A percentile compares a stretch with the other conserved stretches of the same genome.
Evolutionary conservation across 2,329 filamentous ascomycete species (phyloP).

Genomic region (Aspergillus sp.): DNA sequence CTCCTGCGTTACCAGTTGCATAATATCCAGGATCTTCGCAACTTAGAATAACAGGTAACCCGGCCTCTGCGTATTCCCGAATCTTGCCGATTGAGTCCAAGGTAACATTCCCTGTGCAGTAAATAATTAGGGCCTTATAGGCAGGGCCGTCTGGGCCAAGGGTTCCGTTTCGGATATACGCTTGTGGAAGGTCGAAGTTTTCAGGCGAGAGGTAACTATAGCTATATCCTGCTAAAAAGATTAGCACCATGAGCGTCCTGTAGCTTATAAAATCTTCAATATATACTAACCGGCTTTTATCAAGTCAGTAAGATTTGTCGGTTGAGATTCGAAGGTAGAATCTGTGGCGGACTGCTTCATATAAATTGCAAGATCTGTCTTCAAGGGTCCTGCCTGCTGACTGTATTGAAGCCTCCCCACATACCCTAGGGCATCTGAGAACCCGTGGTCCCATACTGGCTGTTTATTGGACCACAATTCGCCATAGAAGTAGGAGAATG

Average conservation of each 20-base stretch:
- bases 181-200: constrained; percentile 39
- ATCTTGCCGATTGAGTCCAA: constrained; percentile 7
- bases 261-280: too few species aligned
- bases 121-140: constrained; percentile 20
- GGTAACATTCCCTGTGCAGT: constrained; percentile 10
- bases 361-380: constrained; percentile 41
- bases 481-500: constrained; percentile 40
- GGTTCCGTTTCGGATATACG: constrained; percentile 28
- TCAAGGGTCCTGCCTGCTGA: constrained; percentile 29
- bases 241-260: too few species aligned
- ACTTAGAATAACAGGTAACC: constrained; percentile 38
- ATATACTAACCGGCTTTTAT: too few species aligned
- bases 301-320: too few species aligned
- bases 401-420: constrained; percentile 11
- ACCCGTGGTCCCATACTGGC: constrained; percentile 12
- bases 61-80: constrained; percentile 7
- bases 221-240: constrained; percentile 32
- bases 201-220: constrained; percentile 45
- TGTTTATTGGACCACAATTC: constrained; percentile 21
- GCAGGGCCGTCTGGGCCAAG: constrained; percentile 19
- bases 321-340: too few species aligned
- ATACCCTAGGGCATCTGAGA: constrained; percentile 11
- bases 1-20: constrained; percentile 10
- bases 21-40: constrained; percentile 28
- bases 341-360: constrained; percentile 18